These are phyloP conservation scores for Suillus ampliporus DNA, from an alignment of 768 basidiomycete species.

Conservation along the genomic window DNA sequence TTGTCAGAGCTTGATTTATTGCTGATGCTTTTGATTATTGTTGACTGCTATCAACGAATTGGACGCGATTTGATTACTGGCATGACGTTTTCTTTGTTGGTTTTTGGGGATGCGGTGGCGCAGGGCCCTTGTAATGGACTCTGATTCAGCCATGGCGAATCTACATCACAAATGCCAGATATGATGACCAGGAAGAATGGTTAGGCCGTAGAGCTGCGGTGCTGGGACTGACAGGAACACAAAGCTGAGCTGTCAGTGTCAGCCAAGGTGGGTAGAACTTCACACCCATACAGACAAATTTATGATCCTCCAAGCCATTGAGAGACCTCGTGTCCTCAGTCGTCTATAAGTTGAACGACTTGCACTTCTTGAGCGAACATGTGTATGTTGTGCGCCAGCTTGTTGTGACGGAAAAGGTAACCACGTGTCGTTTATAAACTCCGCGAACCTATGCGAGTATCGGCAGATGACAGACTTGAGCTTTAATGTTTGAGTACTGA, in stretches of 20 bases:
- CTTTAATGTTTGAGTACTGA: not conserved
- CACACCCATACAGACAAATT: not conserved
- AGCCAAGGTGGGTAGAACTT: not conserved
- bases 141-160: constrained; percentile 6
- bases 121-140: not conserved
- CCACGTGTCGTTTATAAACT: constrained; percentile 6
- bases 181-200: not conserved
- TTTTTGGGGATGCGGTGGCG: constrained; percentile 3
- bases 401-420: not conserved
- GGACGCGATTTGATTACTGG: not conserved
- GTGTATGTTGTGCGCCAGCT: not conserved
- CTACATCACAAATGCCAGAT: not conserved
- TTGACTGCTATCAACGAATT: not conserved
- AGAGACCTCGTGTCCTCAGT: not conserved
- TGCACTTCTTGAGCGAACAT: not conserved
- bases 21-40: not conserved
- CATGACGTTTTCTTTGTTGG: constrained; percentile 2
- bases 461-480: not conserved
- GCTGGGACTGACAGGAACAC: not conserved
- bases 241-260: not conserved
- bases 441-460: not conserved
- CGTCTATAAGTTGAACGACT: not conserved
- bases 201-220: not conserved
- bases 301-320: not conserved
- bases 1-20: not conserved